Evolutionary conservation across 305 asterid genomes (phyloP).

Genomic region (Fraxinus platypoda): DNA sequence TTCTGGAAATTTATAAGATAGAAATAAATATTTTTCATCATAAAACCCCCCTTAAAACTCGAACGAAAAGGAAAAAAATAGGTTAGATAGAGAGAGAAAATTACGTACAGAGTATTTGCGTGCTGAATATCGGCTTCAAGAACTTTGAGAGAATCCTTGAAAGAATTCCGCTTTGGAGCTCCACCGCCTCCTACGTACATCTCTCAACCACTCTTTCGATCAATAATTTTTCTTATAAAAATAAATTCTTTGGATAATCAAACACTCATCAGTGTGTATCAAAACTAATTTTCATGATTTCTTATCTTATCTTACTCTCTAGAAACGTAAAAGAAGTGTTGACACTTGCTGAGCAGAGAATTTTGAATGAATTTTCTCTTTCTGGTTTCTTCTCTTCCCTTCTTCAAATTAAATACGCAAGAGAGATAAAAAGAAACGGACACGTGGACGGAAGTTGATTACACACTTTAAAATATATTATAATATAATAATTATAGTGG

Average conservation of each 20-base stretch:
- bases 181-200: conserved; percentile 17
- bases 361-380: background rate
- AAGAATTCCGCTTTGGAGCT: conserved; percentile 27
- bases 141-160: conserved; percentile 32
- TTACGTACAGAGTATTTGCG: conserved; percentile 32
- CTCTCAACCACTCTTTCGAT: background rate
- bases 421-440: background rate
- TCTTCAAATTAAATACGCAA: background rate
- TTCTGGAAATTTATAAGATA: background rate
- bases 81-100: background rate
- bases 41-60: background rate
- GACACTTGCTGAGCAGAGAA: background rate
- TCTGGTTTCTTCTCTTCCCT: background rate
- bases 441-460: background rate
- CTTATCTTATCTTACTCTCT: background rate
- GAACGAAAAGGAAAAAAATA: background rate
- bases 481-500: background rate
- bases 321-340: background rate
- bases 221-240: background rate
- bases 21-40: background rate
- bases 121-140: conserved; percentile 39
- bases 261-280: background rate
- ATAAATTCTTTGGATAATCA: background rate
- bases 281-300: background rate
- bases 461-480: background rate